Base-by-base conservation (phyloP, 306 rosid species). In the Psophocarpus tetragonolobus region DNA sequence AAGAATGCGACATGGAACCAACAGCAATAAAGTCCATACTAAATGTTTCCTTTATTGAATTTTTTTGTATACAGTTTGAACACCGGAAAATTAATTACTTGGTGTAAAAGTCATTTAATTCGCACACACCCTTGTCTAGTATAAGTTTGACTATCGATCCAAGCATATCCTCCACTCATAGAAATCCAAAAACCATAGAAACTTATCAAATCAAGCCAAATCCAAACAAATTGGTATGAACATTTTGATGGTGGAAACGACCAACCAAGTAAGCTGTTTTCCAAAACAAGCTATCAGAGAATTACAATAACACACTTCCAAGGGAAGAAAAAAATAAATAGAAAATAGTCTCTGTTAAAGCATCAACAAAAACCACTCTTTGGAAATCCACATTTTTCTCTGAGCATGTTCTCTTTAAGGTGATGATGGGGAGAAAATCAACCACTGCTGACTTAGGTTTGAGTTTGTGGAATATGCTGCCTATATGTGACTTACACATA, bases 1-100 rank as follows among this genome's bases (percentile, higher is more conserved):
- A 66, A 84, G 87, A 86, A 79, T 71, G 87, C 51, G 92, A 87
- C 88, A 72, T 57, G 63, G 82, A 89, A 83, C 87, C 70, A 86
- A 89, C 86, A 69, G 77, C 90, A 84, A 83, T 84, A 89, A 89
- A 89, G 83, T 48, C 81, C 53, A 56, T 72, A 80, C 70, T 82
- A 86, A 89, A 84, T 78, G 75, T 81, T 71, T 61, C 84, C 87
- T 60, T 81, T 76, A 85, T 75, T 82, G 81, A 75, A 62, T 42
- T 51, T 67, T 24, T 68, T 29, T 68, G 69, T 35, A 78, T 14
- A 65, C 74, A 74, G 56, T 83, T 66, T 72, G 58, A 72, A 69
- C 83, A 83, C 68, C 33, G 30, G 23, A 80, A 76, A 63, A 63
- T 33, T 33, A 63, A 71, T 81, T 66, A 71, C 72, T 61, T 66